Base-by-base conservation (phyloP, 2,329 filamentous ascomycete genomes). In the Aspergillus uvarum region DNA sequence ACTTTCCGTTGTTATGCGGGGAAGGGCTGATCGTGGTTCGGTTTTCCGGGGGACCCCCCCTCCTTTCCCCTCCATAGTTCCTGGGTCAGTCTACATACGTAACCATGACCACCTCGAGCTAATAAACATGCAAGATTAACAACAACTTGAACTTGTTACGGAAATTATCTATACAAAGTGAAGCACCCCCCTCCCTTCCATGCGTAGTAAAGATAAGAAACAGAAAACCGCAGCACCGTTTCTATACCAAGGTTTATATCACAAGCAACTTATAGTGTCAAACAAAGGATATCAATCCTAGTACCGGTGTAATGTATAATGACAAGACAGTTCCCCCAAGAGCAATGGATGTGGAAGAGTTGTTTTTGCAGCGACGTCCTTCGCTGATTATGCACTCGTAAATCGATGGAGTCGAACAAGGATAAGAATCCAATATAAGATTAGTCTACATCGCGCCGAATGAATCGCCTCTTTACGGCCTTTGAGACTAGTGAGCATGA, bases 401-500 rank as follows among this genome's bases (percentile, higher is more conserved):
- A 16, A 12, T 32, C 62, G 38, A 59, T 60, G 32, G 51, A 21
- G 29, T 56, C 59, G 59, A 62, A 63, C 62, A 61, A 66, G 53
- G 64, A 54, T 42, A 56, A 56, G 62, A 58, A 64, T 59, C 21
- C 49, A 54, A 48, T 29, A 47, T 44, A 47, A 51, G 44, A 53
- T 32, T 42, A 24, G 29, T 31, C 32, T 54, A 51, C n/a, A n/a
- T 2, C 16, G 51, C 49, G 51, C 22, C 35, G 22, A 52, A 49
- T 74, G 3, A 35, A 35, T 1, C 11, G 32, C 11, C 32, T 35
- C 32, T 16, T 12, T 3, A 6, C 11, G 14, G 10, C 14, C 12
- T 35, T 35, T 35, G 11, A 12, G 32, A 14, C 12, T 63, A 80
- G 63, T 80, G 78, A 55, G 77, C 78, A 72, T 81, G 79, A 38